These are phyloP conservation scores for Chaetomium sp. DNA, from an alignment of 2,329 filamentous ascomycete genomes.

Conservation along the genomic window DNA sequence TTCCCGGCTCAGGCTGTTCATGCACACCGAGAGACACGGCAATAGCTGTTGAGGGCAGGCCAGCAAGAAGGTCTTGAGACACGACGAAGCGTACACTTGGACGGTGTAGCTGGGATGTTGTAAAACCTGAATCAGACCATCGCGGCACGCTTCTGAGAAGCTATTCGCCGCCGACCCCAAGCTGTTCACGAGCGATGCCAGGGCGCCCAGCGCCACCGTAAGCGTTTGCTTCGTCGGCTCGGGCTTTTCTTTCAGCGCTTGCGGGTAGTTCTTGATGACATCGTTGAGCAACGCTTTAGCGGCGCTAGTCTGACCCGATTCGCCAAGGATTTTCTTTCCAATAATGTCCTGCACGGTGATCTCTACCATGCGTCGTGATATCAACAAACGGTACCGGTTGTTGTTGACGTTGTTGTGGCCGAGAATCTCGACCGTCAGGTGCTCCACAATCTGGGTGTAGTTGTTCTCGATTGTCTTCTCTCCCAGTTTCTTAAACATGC, in stretches of 20 bases:
- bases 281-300: constrained; percentile 79
- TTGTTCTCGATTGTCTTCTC: constrained; percentile 76
- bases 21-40: constrained; percentile 86
- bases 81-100: constrained; percentile 81
- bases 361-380: constrained; percentile 77
- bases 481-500: constrained; percentile 69
- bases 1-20: constrained; percentile 90
- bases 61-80: constrained; percentile 78
- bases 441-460: constrained; percentile 74
- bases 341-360: constrained; percentile 79
- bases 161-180: constrained; percentile 75
- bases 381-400: constrained; percentile 81
- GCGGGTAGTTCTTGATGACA: constrained; percentile 89
- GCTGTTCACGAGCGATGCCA: constrained; percentile 70
- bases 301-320: constrained; percentile 79
- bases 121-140: constrained; percentile 80
- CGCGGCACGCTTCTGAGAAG: constrained; percentile 77
- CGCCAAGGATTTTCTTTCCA: constrained; percentile 73
- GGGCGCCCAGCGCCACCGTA: constrained; percentile 68
- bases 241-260: constrained; percentile 75
- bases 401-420: constrained; percentile 68
- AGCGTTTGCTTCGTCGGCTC: constrained; percentile 86
- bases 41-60: constrained; percentile 89
- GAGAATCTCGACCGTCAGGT: constrained; percentile 73
- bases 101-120: constrained; percentile 96